Percentiles rank a stretch among this genome's conserved stretches.
Evolutionary conservation across 2,329 filamentous ascomycete genomes (phyloP).

Genomic region (Colletotrichum incanum): DNA sequence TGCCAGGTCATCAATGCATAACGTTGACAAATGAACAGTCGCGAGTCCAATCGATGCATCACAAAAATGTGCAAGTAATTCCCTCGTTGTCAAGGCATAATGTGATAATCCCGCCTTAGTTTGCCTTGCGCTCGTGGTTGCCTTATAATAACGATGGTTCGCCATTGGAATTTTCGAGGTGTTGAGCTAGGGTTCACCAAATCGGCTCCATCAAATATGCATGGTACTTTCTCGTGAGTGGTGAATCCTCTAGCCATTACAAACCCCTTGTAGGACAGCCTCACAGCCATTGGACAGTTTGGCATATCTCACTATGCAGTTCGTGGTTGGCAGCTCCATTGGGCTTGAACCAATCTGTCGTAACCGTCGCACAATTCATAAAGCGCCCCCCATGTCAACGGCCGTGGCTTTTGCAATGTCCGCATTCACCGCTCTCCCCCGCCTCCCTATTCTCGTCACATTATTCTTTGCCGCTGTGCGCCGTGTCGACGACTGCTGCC

Average conservation of each 20-base stretch:
- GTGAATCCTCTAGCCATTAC: not conserved
- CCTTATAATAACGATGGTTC: slow-evolving; percentile 14
- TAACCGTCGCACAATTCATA: slow-evolving; percentile 22
- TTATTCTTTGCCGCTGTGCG: not conserved
- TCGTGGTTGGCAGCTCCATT: slow-evolving; percentile 14
- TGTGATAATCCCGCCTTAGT: not conserved
- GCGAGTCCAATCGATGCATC: not conserved
- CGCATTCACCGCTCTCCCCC: not conserved
- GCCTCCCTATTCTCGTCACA: not conserved
- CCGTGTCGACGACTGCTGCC: not conserved
- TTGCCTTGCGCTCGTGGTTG: slow-evolving; percentile 5
- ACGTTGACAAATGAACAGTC: not conserved
- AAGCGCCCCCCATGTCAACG: slow-evolving; percentile 11
- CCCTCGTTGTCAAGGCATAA: not conserved
- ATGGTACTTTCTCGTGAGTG: slow-evolving; percentile 28
- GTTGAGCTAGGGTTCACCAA: not conserved
- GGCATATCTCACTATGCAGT: slow-evolving; percentile 15
- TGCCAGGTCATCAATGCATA: slow-evolving; percentile 4
- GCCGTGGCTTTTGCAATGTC: not conserved
- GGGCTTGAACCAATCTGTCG: not conserved
- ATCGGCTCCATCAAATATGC: slow-evolving; percentile 2
- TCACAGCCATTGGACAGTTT: slow-evolving; percentile 7
- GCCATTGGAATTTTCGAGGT: not conserved
- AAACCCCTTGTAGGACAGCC: not conserved
- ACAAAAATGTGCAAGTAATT: not conserved